Conservation (phyloP, 371 early-diverging fungal species). For the Coemansia sp. region DNA sequence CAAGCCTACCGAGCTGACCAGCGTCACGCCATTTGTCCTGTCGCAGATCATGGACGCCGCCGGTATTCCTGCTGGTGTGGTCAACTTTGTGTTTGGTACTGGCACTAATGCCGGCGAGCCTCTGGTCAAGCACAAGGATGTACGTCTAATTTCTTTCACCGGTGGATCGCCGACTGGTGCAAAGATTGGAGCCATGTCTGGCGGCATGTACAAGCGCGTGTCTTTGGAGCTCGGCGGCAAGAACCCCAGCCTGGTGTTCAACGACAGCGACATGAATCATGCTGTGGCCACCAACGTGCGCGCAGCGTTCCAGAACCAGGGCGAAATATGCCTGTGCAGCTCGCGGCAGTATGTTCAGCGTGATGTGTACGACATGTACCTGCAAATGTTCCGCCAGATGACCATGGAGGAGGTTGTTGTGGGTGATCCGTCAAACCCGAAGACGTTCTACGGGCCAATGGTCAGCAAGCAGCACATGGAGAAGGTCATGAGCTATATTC, state of each 20-base stretch:
- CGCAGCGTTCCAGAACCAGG: constrained; percentile 70
- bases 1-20: constrained; percentile 77
- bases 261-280: constrained; percentile 66
- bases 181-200: constrained; percentile 55
- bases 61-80: constrained; percentile 70
- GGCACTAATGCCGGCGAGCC: constrained; percentile 63
- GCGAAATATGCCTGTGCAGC: constrained; percentile 65
- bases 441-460: constrained; percentile 62
- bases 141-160: constrained; percentile 73
- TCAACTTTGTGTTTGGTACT: constrained; percentile 76
- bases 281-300: constrained; percentile 58
- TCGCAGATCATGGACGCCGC: constrained; percentile 63
- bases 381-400: constrained; percentile 53
- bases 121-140: constrained; percentile 64
- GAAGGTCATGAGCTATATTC: constrained; percentile 67
- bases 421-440: constrained; percentile 61
- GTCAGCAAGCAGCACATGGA: constrained; percentile 64
- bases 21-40: constrained; percentile 64
- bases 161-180: constrained; percentile 75
- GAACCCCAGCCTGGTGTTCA: constrained; percentile 74
- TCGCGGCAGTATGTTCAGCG: constrained; percentile 71
- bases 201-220: constrained; percentile 63
- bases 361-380: constrained; percentile 61
- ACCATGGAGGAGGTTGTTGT: constrained; percentile 55
- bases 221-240: constrained; percentile 78